Conservation (phyloP, 108 stramenopile genomes). For the Fragilariopsis cylindrus region DNA sequence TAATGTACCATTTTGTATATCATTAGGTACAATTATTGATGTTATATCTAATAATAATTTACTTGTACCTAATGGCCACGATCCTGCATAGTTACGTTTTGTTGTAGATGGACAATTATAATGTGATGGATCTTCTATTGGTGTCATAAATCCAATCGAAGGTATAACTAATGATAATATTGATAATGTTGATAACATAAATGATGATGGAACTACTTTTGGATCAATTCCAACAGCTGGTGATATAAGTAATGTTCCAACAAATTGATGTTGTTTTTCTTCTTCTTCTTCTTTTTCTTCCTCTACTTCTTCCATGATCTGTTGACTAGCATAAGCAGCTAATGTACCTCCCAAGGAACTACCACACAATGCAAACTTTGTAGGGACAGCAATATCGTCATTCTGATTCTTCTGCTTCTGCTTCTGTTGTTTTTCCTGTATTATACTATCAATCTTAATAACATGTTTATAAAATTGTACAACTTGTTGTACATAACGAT, state of each 20-base stretch:
- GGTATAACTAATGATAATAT: conserved; percentile 30
- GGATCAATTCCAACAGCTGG: conserved; percentile 55
- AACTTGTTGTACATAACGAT: conserved; percentile 34
- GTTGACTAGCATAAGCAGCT: conserved; percentile 38
- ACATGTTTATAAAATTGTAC: conserved; percentile 19
- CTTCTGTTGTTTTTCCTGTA: background rate
- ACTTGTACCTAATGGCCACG: conserved; percentile 58
- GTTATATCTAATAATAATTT: conserved; percentile 58
- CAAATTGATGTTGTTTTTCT: conserved; percentile 12
- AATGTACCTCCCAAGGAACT: conserved; percentile 47
- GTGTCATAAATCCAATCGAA: conserved; percentile 38
- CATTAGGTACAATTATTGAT: conserved; percentile 30
- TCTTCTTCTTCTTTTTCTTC: background rate
- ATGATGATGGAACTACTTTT: conserved; percentile 38
- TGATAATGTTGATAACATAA: conserved; percentile 34
- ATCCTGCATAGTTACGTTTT: conserved; percentile 48
- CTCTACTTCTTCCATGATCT: background rate
- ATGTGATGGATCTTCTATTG: conserved; percentile 49
- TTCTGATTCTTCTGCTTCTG: background rate
- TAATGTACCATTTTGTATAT: conserved; percentile 18
- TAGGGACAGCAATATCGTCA: background rate
- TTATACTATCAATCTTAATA: conserved; percentile 12
- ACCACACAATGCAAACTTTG: conserved; percentile 31
- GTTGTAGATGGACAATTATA: conserved; percentile 49
- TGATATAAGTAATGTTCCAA: conserved; percentile 38